Base-by-base conservation (phyloP, 306 rosid species). In the Abrus precatorius region DNA sequence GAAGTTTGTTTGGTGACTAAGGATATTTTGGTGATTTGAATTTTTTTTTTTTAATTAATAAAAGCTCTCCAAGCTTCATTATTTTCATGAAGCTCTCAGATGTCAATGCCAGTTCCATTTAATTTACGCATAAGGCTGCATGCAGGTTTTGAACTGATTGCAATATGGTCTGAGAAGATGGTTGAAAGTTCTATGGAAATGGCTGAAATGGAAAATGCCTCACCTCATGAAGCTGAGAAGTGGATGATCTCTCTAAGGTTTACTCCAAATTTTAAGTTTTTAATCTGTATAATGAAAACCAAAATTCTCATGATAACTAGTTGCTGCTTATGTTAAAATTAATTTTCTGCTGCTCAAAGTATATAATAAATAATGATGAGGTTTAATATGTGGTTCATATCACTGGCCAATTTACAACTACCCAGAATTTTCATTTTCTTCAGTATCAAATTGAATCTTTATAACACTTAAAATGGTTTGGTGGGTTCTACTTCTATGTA, bases 151-250 rank as follows among this genome's bases (percentile, higher is more conserved):
- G 92, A 95, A 80, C 82, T 93, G 86, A 86, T 88, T 72, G 82
- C 94, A 78, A 80, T 84, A 74, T 93, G 94, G 98, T 85, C 96
- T 68, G 99, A 93, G 86, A 91, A 90, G 84, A 86, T 87, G 89
- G 83, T 91, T 64, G 96, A 91, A 81, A 93, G 77, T 90, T 93
- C 99, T 75, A 75, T 92, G 88, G 96, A 90, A 85, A 95, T 95
- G 99, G 99, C 99, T 69, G 99, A 91, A 86, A 66, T 95, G 88
- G 99, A 95, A 93, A 95, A 95, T 81, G 85, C 82, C 80, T 90
- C 98, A 11, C 98, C 99, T 69, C 89, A 90, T 76, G 99, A 95
- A 41, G 95, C 99, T 76, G 90, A 90, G 85, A 95, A 91, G 85
- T 95, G 99, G 99, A 83, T 87, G 57, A 72, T 93, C 72, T 84